A percentile compares a stretch with the other conserved stretches of the same genome.
Evolutionary conservation across 2,329 filamentous ascomycete genomes (phyloP).

Genomic region (Alternaria ventricosa): DNA sequence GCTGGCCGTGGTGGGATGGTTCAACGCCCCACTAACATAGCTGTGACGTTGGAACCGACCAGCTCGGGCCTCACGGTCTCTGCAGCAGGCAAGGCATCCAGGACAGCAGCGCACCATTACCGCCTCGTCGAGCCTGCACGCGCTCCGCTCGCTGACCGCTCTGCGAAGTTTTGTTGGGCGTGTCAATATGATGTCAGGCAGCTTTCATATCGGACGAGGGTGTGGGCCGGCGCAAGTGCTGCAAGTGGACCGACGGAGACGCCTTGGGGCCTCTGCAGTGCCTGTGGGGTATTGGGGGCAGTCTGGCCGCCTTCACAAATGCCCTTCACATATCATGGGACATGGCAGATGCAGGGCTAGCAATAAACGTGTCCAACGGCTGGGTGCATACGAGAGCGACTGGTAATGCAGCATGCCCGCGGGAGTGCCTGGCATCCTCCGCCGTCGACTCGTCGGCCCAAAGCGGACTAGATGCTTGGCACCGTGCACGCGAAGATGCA

Average conservation of each 20-base stretch:
- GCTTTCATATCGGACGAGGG: conserved; percentile 11
- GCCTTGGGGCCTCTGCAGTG: not conserved
- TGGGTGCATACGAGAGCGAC: conserved; percentile 4
- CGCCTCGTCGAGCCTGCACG: conserved; percentile 21
- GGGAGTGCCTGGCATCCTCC: conserved; percentile 20
- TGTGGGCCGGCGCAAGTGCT: conserved; percentile 12
- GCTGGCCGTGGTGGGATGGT: conserved; percentile 20
- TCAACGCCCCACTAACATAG: conserved; percentile 17
- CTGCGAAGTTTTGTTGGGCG: conserved; percentile 11
- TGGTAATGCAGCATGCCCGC: conserved; percentile 16
- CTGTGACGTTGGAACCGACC: conserved; percentile 15
- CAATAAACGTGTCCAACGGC: not conserved
- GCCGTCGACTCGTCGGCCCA: conserved; percentile 8
- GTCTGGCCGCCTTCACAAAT: not conserved
- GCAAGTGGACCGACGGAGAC: conserved; percentile 5
- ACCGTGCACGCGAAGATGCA: not conserved
- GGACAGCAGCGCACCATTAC: conserved; percentile 19
- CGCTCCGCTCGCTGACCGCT: conserved; percentile 16
- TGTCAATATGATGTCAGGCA: conserved; percentile 30
- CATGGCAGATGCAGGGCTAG: conserved; percentile 3
- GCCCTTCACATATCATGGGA: not conserved
- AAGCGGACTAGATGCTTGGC: conserved; percentile 28
- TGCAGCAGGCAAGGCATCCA: conserved; percentile 5
- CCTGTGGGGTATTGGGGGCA: conserved; percentile 3
- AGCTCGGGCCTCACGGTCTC: conserved; percentile 9